Percentiles rank a stretch among this genome's conserved stretches.
phyloP scores from a whole-genome alignment of 768 basidiomycete species.

The Amanita polypyramis region DNA sequence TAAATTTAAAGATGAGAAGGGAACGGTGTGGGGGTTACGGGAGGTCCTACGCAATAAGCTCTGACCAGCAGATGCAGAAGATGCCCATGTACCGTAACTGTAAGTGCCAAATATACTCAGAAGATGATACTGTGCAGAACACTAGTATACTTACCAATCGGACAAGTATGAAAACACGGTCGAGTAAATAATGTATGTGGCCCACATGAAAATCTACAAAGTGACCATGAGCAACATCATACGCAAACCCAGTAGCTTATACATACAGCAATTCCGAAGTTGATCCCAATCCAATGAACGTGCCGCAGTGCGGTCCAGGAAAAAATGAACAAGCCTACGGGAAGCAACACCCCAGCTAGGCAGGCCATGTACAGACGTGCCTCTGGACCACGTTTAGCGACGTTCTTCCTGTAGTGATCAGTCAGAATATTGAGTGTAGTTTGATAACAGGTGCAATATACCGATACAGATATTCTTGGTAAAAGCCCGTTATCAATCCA shows the following conservation, averaged over 20 bases:
- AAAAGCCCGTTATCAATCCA: constrained; percentile 34
- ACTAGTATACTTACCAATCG: too few species aligned
- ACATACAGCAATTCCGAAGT: constrained; percentile 38
- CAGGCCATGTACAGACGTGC: too few species aligned
- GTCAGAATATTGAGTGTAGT: too few species aligned
- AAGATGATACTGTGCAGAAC: constrained; percentile 50
- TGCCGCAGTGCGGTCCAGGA: constrained; percentile 50
- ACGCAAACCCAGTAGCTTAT: too few species aligned
- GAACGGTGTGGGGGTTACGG: background rate
- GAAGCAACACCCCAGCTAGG: constrained; percentile 41
- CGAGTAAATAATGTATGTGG: constrained; percentile 44
- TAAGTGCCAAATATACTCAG: background rate
- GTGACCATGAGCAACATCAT: background rate
- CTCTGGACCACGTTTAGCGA: too few species aligned
- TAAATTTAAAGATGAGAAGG: background rate
- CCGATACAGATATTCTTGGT: constrained; percentile 42
- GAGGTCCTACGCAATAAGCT: constrained; percentile 42
- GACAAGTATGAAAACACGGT: too few species aligned
- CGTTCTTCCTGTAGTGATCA: too few species aligned
- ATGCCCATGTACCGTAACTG: constrained; percentile 52
- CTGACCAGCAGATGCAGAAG: constrained; percentile 60
- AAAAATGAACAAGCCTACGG: constrained; percentile 59
- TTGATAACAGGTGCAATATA: too few species aligned
- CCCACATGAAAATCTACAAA: constrained; percentile 37
- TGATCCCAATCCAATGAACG: constrained; percentile 52